These are phyloP conservation scores for Lenwebbia sp. DNA, from an alignment of 345 rosid genomes.

Conservation along the genomic window DNA sequence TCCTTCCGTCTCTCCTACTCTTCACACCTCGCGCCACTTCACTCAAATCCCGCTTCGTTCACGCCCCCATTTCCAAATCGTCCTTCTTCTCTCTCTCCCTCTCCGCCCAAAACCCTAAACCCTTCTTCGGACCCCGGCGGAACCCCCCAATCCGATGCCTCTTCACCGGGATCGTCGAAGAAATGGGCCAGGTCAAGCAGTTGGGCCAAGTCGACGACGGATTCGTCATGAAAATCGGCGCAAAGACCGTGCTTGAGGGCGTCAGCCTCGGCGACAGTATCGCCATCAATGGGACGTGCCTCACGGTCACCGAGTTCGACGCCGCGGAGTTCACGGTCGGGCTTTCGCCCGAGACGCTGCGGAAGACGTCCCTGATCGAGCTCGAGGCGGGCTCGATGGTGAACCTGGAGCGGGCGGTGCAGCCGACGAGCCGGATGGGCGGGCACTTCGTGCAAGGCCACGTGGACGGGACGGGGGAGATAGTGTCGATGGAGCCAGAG, in stretches of 20 bases:
- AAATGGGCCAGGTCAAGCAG: conserved; percentile 54
- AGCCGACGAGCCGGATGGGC: conserved; percentile 71
- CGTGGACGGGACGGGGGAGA: conserved; percentile 88
- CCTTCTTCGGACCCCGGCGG: not conserved
- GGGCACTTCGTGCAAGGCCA: conserved; percentile 95
- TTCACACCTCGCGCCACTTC: not conserved
- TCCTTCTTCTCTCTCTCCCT: conserved; percentile 14
- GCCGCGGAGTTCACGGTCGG: conserved; percentile 57
- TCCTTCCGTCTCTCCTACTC: not conserved
- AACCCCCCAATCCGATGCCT: conserved; percentile 28
- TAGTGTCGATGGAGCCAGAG: conserved; percentile 45
- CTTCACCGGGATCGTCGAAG: conserved; percentile 88
- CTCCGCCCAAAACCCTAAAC: not conserved
- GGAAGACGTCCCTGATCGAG: conserved; percentile 68
- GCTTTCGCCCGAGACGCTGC: conserved; percentile 63
- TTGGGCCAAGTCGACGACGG: conserved; percentile 57
- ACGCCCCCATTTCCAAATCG: conserved; percentile 7
- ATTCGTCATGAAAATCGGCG: conserved; percentile 48
- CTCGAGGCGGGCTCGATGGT: conserved; percentile 57
- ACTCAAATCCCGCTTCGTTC: conserved; percentile 3
- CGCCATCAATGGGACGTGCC: conserved; percentile 78
- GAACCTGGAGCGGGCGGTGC: conserved; percentile 82
- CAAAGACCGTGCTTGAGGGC: conserved; percentile 49
- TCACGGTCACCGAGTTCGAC: conserved; percentile 66
- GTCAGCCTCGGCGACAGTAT: conserved; percentile 81